A percentile compares a stretch with the other conserved stretches of the same genome.
Conservation (phyloP, 768 basidiomycete species). For the Auricularia auricula-judae region DNA sequence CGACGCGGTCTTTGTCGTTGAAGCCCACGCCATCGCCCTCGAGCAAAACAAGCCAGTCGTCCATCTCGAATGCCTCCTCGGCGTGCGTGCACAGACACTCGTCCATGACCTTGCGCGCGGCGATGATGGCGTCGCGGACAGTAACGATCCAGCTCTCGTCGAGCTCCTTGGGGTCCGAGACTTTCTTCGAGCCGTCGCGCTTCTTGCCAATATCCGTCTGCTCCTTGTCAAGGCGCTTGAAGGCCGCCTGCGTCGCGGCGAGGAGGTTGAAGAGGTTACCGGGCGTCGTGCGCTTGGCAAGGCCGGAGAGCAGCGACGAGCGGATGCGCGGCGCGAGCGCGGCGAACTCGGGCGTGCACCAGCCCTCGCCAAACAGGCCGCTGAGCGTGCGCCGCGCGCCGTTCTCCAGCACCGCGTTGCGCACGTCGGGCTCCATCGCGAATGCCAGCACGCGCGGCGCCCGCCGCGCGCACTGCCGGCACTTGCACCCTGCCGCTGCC, state of each 20-base stretch:
- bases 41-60: constrained; percentile 68
- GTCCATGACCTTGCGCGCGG: constrained; percentile 51
- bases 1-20: constrained; percentile 68
- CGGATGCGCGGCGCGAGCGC: constrained; percentile 52
- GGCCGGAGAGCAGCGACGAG: constrained; percentile 58
- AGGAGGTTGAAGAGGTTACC: constrained; percentile 58
- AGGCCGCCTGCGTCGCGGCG: constrained; percentile 51
- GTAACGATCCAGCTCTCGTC: constrained; percentile 46
- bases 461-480: constrained; percentile 71
- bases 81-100: constrained; percentile 48
- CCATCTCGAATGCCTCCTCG: constrained; percentile 52
- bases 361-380: constrained; percentile 78
- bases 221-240: constrained; percentile 17
- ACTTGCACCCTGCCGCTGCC: constrained; percentile 77
- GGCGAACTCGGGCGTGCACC: constrained; percentile 79
- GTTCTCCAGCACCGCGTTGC: constrained; percentile 56
- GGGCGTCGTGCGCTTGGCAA: constrained; percentile 58
- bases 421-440: constrained; percentile 62
- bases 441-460: constrained; percentile 80
- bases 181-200: constrained; percentile 20
- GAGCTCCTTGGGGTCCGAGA: constrained; percentile 47
- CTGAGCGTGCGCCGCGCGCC: constrained; percentile 69
- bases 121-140: constrained; percentile 54
- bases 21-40: constrained; percentile 58
- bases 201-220: not conserved